phyloP scores from a whole-genome alignment of 805 yeast species.

The Cyberlindnera euphorbiiphila region DNA sequence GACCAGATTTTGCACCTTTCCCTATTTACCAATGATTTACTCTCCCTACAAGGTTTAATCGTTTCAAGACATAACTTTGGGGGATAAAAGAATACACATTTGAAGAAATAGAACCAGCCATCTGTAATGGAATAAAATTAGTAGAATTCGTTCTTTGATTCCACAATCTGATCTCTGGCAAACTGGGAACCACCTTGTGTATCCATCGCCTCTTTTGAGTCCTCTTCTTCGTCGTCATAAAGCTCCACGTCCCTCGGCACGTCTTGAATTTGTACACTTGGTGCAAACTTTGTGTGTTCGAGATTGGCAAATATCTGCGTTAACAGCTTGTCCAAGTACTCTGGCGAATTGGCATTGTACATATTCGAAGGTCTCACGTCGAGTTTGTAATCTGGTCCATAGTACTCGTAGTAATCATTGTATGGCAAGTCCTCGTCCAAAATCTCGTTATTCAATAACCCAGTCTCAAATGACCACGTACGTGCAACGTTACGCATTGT shows the following conservation, averaged over 20 bases:
- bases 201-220: constrained; percentile 71
- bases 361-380: constrained; percentile 94
- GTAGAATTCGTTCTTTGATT: constrained; percentile 74
- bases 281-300: constrained; percentile 91
- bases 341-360: constrained; percentile 94
- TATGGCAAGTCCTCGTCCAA: constrained; percentile 65
- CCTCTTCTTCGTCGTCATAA: constrained; percentile 83
- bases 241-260: constrained; percentile 90
- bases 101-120: too few relatives aligned
- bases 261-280: constrained; percentile 90
- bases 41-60: too few relatives aligned
- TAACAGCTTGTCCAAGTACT: constrained; percentile 80
- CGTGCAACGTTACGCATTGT: constrained; percentile 96
- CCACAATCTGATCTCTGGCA: constrained; percentile 72
- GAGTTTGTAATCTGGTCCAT: constrained; percentile 93
- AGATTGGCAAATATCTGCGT: constrained; percentile 72
- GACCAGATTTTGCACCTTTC: background rate
- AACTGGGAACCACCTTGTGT: constrained; percentile 88
- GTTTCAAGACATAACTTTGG: constrained; percentile 1
- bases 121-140: constrained; percentile 2
- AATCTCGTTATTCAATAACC: constrained; percentile 75
- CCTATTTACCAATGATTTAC: constrained; percentile 5
- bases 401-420: constrained; percentile 94
- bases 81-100: background rate
- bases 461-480: constrained; percentile 92